These are phyloP conservation scores for Sarcodon aspratus DNA, from an alignment of 768 basidiomycete genomes.

Conservation along the genomic window DNA sequence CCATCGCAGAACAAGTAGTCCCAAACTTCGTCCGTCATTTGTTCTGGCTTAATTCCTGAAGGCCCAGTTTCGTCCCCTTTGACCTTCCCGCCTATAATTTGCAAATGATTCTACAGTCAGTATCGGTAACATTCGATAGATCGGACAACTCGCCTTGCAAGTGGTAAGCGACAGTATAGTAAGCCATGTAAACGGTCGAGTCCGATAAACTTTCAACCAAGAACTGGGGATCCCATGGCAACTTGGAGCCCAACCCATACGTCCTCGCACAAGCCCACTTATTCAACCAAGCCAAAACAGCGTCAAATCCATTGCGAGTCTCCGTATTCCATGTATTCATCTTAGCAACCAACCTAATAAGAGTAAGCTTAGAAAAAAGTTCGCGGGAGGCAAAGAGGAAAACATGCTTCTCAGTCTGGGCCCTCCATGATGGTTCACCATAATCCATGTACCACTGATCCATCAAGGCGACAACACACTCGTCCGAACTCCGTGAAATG, in stretches of 20 bases:
- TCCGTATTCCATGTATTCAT: slow-evolving; percentile 92
- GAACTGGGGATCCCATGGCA: slow-evolving; percentile 97
- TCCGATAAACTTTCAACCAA: slow-evolving; percentile 95
- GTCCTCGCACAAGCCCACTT: slow-evolving; percentile 99
- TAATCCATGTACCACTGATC: slow-evolving; percentile 99
- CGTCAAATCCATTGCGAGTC: slow-evolving; percentile 87
- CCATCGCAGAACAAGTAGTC: slow-evolving; percentile 83
- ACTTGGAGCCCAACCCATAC: slow-evolving; percentile 88
- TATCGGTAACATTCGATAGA: no score
- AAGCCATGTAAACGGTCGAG: slow-evolving; percentile 97
- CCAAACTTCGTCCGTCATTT: slow-evolving; percentile 98
- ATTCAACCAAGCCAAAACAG: slow-evolving; percentile 88
- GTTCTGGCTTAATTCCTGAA: slow-evolving; percentile 75
- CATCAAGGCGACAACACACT: slow-evolving; percentile 95
- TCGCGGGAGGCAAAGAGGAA: background rate
- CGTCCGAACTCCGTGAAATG: slow-evolving; percentile 85
- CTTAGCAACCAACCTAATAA: slow-evolving; percentile 52
- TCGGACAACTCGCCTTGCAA: slow-evolving; percentile 59
- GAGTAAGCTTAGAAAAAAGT: slow-evolving; percentile 3
- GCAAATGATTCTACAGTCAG: slow-evolving; percentile 2
- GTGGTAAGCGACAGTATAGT: slow-evolving; percentile 89
- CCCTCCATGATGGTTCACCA: slow-evolving; percentile 85
- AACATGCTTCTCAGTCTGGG: slow-evolving; percentile 68
- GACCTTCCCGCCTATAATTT: slow-evolving; percentile 40
- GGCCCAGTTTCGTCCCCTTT: slow-evolving; percentile 74